Conservation (phyloP, 192 early-diverging fungal genomes). For the Coemansia guatemalensis region DNA sequence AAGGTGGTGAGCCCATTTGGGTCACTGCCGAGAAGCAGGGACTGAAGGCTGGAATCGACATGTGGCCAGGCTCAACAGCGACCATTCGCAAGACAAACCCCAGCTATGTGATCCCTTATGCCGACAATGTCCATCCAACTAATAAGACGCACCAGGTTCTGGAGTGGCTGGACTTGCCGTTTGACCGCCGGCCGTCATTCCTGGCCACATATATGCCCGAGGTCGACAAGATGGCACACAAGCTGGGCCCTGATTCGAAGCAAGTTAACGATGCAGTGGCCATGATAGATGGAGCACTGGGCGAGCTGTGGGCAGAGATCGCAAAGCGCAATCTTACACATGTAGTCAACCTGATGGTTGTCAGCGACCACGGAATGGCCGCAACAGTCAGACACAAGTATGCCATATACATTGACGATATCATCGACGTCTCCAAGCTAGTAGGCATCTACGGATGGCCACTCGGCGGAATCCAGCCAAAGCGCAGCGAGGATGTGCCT, state of each 20-base stretch:
- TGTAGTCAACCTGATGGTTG: slow-evolving; percentile 64
- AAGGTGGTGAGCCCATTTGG: slow-evolving; percentile 88
- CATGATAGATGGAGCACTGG: slow-evolving; percentile 62
- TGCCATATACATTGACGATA: slow-evolving; percentile 76
- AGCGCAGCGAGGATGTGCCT: slow-evolving; percentile 37
- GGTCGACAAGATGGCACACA: slow-evolving; percentile 78
- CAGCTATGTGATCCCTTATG: slow-evolving; percentile 64
- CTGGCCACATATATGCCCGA: slow-evolving; percentile 79
- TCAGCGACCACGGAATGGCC: slow-evolving; percentile 92
- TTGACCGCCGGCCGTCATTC: slow-evolving; percentile 67
- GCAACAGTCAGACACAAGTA: slow-evolving; percentile 42
- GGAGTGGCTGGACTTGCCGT: slow-evolving; percentile 78
- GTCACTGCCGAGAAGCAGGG: slow-evolving; percentile 76
- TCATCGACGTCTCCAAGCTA: slow-evolving; percentile 59
- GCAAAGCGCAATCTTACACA: slow-evolving; percentile 58
- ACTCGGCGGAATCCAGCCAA: slow-evolving; percentile 63
- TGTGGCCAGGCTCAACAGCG: slow-evolving; percentile 87
- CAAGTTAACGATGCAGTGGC: slow-evolving; percentile 60
- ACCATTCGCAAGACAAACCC: slow-evolving; percentile 57
- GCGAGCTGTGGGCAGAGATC: slow-evolving; percentile 60
- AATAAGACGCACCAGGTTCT: slow-evolving; percentile 63
- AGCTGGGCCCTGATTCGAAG: slow-evolving; percentile 63
- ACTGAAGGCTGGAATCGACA: slow-evolving; percentile 67
- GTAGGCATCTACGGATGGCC: slow-evolving; percentile 61
- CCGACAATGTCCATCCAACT: slow-evolving; percentile 39